Evolutionary conservation across 2,329 filamentous ascomycete genomes (phyloP).

Genomic region (Ustilaginoidea virens): DNA sequence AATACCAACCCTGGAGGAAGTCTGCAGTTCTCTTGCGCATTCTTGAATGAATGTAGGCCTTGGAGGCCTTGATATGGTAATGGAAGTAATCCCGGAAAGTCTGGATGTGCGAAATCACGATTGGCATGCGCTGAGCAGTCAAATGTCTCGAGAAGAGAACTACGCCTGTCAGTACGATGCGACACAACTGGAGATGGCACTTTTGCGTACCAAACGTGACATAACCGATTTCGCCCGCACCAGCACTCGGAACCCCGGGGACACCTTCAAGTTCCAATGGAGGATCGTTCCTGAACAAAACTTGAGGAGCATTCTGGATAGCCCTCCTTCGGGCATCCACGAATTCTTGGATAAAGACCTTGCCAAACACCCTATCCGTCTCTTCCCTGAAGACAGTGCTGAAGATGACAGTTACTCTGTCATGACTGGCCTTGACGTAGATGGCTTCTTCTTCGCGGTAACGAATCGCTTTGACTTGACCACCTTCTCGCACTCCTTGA

Average conservation of each 20-base stretch:
- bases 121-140: conserved; percentile 74
- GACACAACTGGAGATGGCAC: background rate
- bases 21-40: conserved; percentile 97
- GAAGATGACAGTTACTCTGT: conserved; percentile 97
- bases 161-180: conserved; percentile 20
- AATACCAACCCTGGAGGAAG: conserved; percentile 77
- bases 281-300: conserved; percentile 88
- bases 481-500: conserved; percentile 76
- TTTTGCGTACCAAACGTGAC: conserved; percentile 74
- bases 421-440: conserved; percentile 94
- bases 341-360: conserved; percentile 97
- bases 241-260: conserved; percentile 61
- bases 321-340: conserved; percentile 89
- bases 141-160: conserved; percentile 94
- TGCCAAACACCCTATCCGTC: conserved; percentile 92
- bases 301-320: conserved; percentile 96
- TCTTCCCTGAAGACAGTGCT: conserved; percentile 96
- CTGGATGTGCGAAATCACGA: conserved; percentile 97
- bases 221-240: conserved; percentile 82
- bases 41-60: conserved; percentile 96
- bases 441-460: conserved; percentile 98
- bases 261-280: conserved; percentile 82
- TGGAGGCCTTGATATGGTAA: conserved; percentile 99
- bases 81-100: conserved; percentile 99
- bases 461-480: conserved; percentile 88